Conservation (phyloP, 176 grass and related monocot genomes). For the Guadua angustifolia region DNA sequence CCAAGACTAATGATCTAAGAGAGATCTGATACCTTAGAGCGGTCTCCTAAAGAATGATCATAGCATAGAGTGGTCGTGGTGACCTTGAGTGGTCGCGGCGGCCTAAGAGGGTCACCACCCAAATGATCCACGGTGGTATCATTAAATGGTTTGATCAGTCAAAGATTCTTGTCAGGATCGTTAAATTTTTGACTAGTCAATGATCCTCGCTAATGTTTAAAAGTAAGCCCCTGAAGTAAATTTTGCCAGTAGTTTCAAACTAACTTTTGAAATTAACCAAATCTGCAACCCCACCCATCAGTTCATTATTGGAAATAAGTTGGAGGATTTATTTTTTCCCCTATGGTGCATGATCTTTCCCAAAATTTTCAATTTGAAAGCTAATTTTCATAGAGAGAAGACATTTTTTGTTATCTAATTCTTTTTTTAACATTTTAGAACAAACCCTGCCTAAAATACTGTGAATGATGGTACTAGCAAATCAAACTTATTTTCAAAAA, state of each 20-base stretch:
- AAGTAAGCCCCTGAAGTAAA: too few relatives aligned
- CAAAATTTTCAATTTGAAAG: background rate
- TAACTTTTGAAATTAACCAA: background rate
- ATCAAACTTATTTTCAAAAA: background rate
- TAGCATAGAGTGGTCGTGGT: too few relatives aligned
- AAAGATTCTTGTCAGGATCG: too few relatives aligned
- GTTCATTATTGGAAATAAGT: background rate
- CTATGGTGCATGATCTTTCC: background rate
- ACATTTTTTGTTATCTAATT: background rate
- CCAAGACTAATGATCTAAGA: too few relatives aligned
- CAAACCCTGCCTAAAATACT: background rate
- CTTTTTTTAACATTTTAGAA: background rate
- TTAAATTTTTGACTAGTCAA: too few relatives aligned
- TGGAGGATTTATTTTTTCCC: background rate
- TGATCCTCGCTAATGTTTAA: too few relatives aligned
- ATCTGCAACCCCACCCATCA: background rate
- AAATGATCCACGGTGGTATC: too few relatives aligned
- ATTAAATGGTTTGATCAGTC: too few relatives aligned
- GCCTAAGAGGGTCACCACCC: too few relatives aligned
- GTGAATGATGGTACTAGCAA: background rate
- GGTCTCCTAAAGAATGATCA: too few relatives aligned
- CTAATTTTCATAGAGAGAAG: background rate
- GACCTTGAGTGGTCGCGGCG: too few relatives aligned
- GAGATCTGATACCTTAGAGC: too few relatives aligned
- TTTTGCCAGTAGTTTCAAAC: background rate